Percentiles rank a stretch among this genome's conserved stretches.
phyloP scores from a whole-genome alignment of 1,284 basidiomycete genomes.

The Inonotus hispidus region DNA sequence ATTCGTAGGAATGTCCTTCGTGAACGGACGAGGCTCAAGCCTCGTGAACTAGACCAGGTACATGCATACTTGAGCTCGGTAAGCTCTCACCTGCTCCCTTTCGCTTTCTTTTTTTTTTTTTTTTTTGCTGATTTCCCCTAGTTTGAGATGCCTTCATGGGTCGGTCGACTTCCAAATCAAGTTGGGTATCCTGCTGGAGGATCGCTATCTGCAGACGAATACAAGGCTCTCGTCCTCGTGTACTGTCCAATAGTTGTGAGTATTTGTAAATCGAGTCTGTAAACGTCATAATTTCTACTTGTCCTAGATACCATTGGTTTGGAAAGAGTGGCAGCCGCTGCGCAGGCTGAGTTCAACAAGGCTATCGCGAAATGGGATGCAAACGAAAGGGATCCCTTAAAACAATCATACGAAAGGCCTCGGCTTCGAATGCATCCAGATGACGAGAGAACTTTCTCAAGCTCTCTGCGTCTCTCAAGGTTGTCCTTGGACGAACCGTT shows the following conservation, averaged over 20 bases:
- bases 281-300: neutral
- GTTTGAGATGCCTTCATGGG: constrained; percentile 18
- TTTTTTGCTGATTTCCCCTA: neutral
- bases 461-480: constrained; percentile 20
- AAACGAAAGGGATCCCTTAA: constrained; percentile 2
- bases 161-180: constrained; percentile 13
- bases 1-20: constrained; percentile 3
- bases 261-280: neutral
- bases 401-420: neutral
- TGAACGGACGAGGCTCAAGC: neutral
- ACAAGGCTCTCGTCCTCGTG: constrained; percentile 11
- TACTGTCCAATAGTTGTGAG: constrained; percentile 15
- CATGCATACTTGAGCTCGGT: constrained; percentile 11
- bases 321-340: constrained; percentile 15
- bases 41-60: constrained; percentile 14
- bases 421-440: constrained; percentile 7
- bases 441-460: constrained; percentile 16
- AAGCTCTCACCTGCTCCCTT: neutral
- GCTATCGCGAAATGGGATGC: constrained; percentile 13
- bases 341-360: constrained; percentile 13
- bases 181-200: constrained; percentile 18
- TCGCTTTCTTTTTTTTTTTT: no score
- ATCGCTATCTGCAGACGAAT: constrained; percentile 13
- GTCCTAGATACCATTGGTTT: constrained; percentile 18
- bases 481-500: constrained; percentile 15